phyloP scores from a whole-genome alignment of 2,329 filamentous ascomycete genomes.

The Xylaria sp. region DNA sequence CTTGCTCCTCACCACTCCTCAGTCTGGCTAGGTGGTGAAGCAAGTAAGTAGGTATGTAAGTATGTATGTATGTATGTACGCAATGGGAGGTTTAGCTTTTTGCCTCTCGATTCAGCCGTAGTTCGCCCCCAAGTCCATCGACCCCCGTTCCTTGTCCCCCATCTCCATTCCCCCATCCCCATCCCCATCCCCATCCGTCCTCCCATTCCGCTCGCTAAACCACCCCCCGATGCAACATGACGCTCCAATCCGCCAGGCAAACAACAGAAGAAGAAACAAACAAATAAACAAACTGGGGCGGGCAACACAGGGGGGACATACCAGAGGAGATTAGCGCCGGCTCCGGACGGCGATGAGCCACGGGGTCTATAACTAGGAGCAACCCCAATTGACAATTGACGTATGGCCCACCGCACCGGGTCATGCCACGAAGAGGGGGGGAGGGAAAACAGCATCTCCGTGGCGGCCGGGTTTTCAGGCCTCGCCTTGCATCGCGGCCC shows the following conservation, averaged over 20 bases:
- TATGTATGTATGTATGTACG: too few species aligned
- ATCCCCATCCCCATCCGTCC: neutral
- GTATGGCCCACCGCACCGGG: constrained; percentile 8
- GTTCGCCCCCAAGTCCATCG: neutral
- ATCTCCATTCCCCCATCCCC: too few species aligned
- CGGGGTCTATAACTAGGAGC: neutral
- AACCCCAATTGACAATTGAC: neutral
- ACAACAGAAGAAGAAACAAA: neutral
- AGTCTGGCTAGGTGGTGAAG: too few species aligned
- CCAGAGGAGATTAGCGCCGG: constrained; percentile 1
- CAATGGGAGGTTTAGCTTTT: too few species aligned
- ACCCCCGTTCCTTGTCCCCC: neutral
- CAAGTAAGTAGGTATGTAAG: too few species aligned
- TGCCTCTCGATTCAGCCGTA: too few species aligned
- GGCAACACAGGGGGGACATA: neutral
- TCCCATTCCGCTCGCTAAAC: neutral
- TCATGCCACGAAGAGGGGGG: constrained; percentile 1
- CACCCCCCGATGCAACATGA: constrained; percentile 14
- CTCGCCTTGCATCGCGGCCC: neutral
- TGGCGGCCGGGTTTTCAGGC: constrained; percentile 24
- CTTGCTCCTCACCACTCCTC: too few species aligned
- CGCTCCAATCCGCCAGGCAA: constrained; percentile 4
- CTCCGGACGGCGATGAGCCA: neutral
- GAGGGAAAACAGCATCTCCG: constrained; percentile 1
- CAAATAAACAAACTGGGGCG: neutral